A percentile compares a stretch with the other conserved stretches of the same genome.
Conservation (phyloP, 2,329 filamentous ascomycete species). For the Pseudogymnoascus sp. region DNA sequence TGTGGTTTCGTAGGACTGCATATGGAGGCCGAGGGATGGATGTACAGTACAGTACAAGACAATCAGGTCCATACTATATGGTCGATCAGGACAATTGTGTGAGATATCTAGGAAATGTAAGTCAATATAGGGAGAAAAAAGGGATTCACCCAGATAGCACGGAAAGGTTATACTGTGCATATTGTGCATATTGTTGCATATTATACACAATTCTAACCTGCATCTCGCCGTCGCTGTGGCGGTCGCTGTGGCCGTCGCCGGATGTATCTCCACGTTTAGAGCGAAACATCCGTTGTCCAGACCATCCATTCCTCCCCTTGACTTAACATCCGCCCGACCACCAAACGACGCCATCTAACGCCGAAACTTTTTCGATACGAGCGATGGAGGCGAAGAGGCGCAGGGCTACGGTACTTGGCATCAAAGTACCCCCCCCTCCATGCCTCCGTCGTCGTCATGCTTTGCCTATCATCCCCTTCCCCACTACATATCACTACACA, state of each 20-base stretch:
- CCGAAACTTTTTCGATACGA: conserved; percentile 1
- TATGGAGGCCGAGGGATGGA: not conserved
- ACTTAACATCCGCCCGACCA: not conserved
- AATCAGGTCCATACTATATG: not conserved
- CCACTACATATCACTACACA: not conserved
- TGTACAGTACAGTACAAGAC: not conserved
- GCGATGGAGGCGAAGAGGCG: not conserved
- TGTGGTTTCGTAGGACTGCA: not conserved
- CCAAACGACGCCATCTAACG: not conserved
- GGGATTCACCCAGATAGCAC: too few relatives aligned
- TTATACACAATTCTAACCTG: not conserved
- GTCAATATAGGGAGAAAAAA: too few relatives aligned
- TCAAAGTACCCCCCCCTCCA: not conserved
- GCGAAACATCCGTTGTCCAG: conserved; percentile 3
- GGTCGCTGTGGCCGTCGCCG: too few relatives aligned
- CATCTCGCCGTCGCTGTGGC: too few relatives aligned
- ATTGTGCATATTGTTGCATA: not conserved
- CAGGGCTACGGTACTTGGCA: not conserved
- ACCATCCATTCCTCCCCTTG: not conserved
- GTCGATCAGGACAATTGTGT: not conserved
- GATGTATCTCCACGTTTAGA: not conserved
- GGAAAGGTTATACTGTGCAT: not conserved
- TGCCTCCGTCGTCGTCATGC: conserved; percentile 1
- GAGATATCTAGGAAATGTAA: not conserved
- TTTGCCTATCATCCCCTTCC: not conserved